Evolutionary conservation across 257 asterid genomes (phyloP), one percentile per base, ranked within the genome.

Genomic region (Phtheirospermum japonicum): DNA sequence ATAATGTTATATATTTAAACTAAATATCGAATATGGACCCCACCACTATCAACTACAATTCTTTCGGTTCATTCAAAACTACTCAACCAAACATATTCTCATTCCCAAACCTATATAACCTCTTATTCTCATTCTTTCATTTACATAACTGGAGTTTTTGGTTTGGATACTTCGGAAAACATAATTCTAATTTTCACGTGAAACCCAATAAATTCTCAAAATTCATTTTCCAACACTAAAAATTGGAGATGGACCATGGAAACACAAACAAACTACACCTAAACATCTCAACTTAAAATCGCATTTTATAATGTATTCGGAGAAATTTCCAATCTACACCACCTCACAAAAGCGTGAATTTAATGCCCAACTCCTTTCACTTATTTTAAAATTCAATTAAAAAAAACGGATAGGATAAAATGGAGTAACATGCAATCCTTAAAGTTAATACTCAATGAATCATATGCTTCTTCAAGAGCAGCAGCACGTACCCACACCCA

Each of bases 401-500:
- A 45, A 43, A 45, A 5, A 18, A 50, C 3, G 31, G n/a, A 50
- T 50, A 50, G 12, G 31, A 19, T 4, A 50, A 49, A 18, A 18
- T 19, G 56, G 14, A 50, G 56, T 19, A 17, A 50, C 30, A 19
- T 50, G 7, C 31, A 9, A 19, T 17, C 28, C 56, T 50, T 17
- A 18, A 50, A 3, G 55, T 49, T 18, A 4, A 13, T n/a, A 18
- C 4, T 45, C 56, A 50, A 19, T 60, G 83, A 81, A 63, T 79
- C 83, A 75, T 69, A 82, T 37, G 94, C 97, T 74, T 92, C 99
- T 67, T 43, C 52, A 67, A 82, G 79, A 65, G 91, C 94, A 64
- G 97, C 84, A 77, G 95, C 85, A 78, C 89, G 95, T 73, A 89
- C 77, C 86, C 89, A 92, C 58, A 89, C 64, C 96, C 93, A 89